phyloP scores from a whole-genome alignment of 257 asterid species.

The Eustoma russellianum region DNA sequence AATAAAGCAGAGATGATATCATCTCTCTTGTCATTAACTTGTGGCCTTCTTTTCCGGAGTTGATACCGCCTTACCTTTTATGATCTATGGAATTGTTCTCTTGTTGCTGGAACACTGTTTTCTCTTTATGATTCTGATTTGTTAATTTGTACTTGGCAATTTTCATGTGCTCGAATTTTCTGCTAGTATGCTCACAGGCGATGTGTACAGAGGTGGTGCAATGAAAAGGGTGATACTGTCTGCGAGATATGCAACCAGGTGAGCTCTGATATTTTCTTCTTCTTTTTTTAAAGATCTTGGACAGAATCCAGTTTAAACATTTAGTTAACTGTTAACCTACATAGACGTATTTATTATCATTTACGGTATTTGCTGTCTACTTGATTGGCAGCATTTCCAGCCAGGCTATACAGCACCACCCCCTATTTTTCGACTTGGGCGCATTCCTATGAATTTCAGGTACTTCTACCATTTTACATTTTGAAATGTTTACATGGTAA shows the following conservation, averaged over 20 bases:
- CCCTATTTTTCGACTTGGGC: constrained; percentile 64
- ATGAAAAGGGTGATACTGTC: constrained; percentile 91
- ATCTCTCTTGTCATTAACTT: no score
- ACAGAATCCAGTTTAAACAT: not conserved
- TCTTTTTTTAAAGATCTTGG: not conserved
- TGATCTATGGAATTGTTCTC: no score
- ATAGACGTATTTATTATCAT: not conserved
- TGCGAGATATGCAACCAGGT: constrained; percentile 99
- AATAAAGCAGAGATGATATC: no score
- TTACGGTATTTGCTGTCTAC: not conserved
- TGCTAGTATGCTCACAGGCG: constrained; percentile 91
- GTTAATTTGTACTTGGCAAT: constrained; percentile 2
- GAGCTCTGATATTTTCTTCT: not conserved
- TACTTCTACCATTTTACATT: constrained; percentile 11
- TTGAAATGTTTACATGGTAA: not conserved
- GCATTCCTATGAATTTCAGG: constrained; percentile 83
- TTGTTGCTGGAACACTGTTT: no score
- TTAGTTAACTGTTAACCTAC: not conserved
- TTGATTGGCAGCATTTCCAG: constrained; percentile 58
- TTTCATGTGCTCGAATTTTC: constrained; percentile 11
- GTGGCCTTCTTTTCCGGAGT: no score
- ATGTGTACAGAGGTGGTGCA: constrained; percentile 94
- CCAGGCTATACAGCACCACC: constrained; percentile 97
- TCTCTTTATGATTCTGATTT: not conserved
- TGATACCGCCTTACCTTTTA: no score